Evolutionary conservation across 768 basidiomycete genomes (phyloP), one percentile per base, ranked within the genome.

Genomic region (Kwoniella shandongensis): DNA sequence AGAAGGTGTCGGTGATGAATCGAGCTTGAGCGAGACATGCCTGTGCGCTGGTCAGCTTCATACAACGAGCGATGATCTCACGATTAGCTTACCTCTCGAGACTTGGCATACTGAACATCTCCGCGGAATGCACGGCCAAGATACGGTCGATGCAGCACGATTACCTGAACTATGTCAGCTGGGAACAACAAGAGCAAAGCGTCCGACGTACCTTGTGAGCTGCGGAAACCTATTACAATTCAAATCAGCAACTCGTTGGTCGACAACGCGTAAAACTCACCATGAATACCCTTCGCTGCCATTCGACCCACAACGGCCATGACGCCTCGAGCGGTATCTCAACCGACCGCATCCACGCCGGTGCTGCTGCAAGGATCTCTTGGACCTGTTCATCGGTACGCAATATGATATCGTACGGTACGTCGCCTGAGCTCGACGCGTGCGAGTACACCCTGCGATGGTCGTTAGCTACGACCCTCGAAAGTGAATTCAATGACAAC

Each of bases 61-160:
- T 26, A 15, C 25, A 36, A 26, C 17, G 4, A 25, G 2, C n/a
- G 17, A 48, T 25, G 26, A 26, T 13, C 27, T 36, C 12, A 12
- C 1, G 7, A 26, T 20, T 30, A 29, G 10, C 45, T 36, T n/a
- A 57, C 55, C 47, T 57, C 47, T 49, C 47, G 18, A 23, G 55
- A 57, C n/a, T 39, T 39, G n/a, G 55, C 38, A 25, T 57, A 57
- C 1, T 46, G 30, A 11, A n/a, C 40, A 18, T 57, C 55, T n/a
- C 54, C 64, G 8, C 57, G 40, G 49, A 66, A 66, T 13, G 61
- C 65, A n/a, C 65, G 42, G 10, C 65, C 65, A 8, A 66, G 51
- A 35, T 51, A 66, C 1, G 65, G 65, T 26, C 65, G 61, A 32
- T 66, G 61, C 13, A 66, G 41, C 18, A 66, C 58, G 45, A 66